Base-by-base conservation (phyloP, 192 early-diverging fungal species). In the Coemansia sp. region DNA sequence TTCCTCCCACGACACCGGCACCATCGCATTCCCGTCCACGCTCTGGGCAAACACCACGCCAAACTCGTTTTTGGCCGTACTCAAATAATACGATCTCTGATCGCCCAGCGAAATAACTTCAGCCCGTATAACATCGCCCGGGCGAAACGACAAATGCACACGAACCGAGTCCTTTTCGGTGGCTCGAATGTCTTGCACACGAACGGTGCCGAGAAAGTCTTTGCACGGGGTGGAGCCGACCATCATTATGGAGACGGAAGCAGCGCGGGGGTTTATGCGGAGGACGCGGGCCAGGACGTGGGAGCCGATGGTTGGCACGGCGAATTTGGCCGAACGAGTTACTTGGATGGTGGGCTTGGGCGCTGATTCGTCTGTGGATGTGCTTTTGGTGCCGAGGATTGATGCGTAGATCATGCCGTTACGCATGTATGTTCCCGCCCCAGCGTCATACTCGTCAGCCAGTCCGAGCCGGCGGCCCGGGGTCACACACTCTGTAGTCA, bases 1-100 rank as follows among this genome's bases (percentile, higher is more conserved):
- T 63, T 98, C 86, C 74, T 98, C 90, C 97, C 97, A 99, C 43
- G 93, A 94, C 35, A 97, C 86, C 4, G 97, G 97, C 29, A 97
- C 83, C 92, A 98, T 91, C 1, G 93, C 86, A 55, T 84, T 72
- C 69, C 89, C 94, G 45, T 88, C 90, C 5, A 86, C 76, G 76
- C 93, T 95, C 55, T 89, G 89, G 5, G 93, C 94, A 73, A 96
- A 92, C 47, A 98, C 89, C 0, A 98, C 97, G 10, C 97, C 97
- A 41, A 93, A 78, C 62, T 97, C 94, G 65, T 99, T 96, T 69
- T 86, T 85, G 2, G 93, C 92, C 1, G 97, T 99, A 7, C 94
- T 92, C 55, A 98, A 72, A 66, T 89, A 93, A 57, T 95, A 99
- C 23, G 89, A 90, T 59, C 93, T 82, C 29, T 91, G 86, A 64